Conservation (phyloP, 352 stramenopile species). For the Phytophthora macrochlamydospora region DNA sequence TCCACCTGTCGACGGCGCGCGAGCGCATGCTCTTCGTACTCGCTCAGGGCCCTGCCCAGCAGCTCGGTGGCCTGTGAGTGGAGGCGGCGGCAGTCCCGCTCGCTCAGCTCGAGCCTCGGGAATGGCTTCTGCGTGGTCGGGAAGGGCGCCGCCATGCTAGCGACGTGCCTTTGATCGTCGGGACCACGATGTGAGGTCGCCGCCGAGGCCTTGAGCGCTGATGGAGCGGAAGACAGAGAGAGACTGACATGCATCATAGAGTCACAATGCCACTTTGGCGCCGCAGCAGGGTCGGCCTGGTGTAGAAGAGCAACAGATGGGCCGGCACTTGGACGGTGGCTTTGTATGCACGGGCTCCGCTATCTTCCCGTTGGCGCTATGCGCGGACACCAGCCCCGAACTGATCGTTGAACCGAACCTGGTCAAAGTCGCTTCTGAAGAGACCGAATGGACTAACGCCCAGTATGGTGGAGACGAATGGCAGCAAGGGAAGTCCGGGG, state of each 20-base stretch:
- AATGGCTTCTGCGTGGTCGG: slow-evolving; percentile 32
- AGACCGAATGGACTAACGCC: neutral
- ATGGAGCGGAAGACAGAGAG: slow-evolving; percentile 26
- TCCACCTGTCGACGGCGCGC: slow-evolving; percentile 41
- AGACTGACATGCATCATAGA: slow-evolving; percentile 21
- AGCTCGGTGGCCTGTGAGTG: slow-evolving; percentile 39
- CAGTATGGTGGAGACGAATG: neutral
- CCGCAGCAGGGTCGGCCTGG: neutral
- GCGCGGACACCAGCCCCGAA: neutral
- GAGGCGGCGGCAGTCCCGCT: slow-evolving; percentile 30
- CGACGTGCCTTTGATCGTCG: slow-evolving; percentile 17
- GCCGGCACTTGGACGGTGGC: neutral
- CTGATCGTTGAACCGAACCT: neutral
- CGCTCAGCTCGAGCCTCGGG: slow-evolving; percentile 32
- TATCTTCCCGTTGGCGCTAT: neutral
- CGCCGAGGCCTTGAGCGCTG: neutral
- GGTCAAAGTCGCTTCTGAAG: neutral
- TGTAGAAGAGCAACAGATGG: neutral
- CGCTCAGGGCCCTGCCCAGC: slow-evolving; percentile 28
- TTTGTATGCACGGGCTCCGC: neutral
- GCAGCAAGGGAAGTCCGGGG: neutral
- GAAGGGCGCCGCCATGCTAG: slow-evolving; percentile 30
- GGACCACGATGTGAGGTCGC: slow-evolving; percentile 32
- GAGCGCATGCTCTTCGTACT: slow-evolving; percentile 43
- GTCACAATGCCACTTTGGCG: neutral